Evolutionary conservation across 768 basidiomycete genomes (phyloP).

Genomic region (Mycena rebaudengoi): DNA sequence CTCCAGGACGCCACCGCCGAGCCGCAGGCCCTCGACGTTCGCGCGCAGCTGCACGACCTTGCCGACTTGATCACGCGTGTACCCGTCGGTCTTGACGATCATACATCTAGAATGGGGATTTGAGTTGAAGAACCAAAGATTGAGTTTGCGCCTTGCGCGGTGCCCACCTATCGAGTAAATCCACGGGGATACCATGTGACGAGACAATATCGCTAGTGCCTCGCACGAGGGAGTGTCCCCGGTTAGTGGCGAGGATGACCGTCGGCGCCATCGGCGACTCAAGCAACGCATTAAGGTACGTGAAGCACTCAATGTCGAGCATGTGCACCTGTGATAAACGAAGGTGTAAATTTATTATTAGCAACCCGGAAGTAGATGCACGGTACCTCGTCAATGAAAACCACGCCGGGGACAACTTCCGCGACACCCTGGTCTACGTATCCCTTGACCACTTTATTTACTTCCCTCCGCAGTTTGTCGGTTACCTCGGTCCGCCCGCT

Average conservation of each 20-base stretch:
- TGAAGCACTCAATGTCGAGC: slow-evolving; percentile 99
- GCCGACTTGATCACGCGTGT: slow-evolving; percentile 47
- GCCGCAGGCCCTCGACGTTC: slow-evolving; percentile 82
- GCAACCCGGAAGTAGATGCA: not conserved
- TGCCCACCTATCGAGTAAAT: slow-evolving; percentile 89
- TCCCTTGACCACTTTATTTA: slow-evolving; percentile 96
- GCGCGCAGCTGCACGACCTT: slow-evolving; percentile 61
- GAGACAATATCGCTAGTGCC: slow-evolving; percentile 92
- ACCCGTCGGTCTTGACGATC: slow-evolving; percentile 92
- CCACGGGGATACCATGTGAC: slow-evolving; percentile 94
- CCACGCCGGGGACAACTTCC: slow-evolving; percentile 96
- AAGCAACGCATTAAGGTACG: slow-evolving; percentile 94
- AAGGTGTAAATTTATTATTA: not conserved
- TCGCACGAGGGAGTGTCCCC: slow-evolving; percentile 90
- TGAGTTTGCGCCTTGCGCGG: not conserved
- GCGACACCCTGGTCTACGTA: slow-evolving; percentile 99
- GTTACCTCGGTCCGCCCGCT: slow-evolving; percentile 95
- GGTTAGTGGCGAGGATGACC: slow-evolving; percentile 95
- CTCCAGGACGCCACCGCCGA: slow-evolving; percentile 41
- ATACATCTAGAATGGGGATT: slow-evolving; percentile 89
- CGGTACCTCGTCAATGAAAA: slow-evolving; percentile 96
- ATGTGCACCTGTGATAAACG: slow-evolving; percentile 85
- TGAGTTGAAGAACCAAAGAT: no score
- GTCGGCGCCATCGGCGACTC: slow-evolving; percentile 98
- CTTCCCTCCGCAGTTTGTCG: slow-evolving; percentile 93